Evolutionary conservation across 192 early-diverging fungal species (phyloP).

Genomic region (Backusella tuberculispora): DNA sequence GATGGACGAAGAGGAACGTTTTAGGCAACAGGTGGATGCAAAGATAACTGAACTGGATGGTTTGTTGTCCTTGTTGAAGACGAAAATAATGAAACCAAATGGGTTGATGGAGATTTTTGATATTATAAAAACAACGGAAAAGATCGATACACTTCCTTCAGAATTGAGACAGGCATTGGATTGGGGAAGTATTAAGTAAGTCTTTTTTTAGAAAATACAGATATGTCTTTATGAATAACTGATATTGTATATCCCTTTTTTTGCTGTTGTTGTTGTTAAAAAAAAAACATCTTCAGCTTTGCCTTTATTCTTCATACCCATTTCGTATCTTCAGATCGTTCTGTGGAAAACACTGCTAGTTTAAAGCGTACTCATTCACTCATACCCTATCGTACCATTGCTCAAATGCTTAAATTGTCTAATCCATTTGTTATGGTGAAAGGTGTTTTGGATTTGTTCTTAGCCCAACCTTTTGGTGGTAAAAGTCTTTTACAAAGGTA

Average conservation of each 20-base stretch:
- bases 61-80: constrained; percentile 52
- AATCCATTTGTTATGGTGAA: constrained; percentile 62
- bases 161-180: constrained; percentile 51
- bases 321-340: constrained; percentile 56
- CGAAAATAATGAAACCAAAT: constrained; percentile 46
- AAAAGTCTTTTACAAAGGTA: constrained; percentile 58
- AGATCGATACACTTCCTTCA: constrained; percentile 46
- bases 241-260: too few species aligned
- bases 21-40: constrained; percentile 49
- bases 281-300: constrained; percentile 38
- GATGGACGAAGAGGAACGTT: constrained; percentile 45
- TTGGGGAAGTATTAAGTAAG: constrained; percentile 60
- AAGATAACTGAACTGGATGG: constrained; percentile 51
- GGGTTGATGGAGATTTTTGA: constrained; percentile 40
- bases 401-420: constrained; percentile 53
- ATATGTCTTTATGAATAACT: neutral
- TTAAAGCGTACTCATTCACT: constrained; percentile 57
- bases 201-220: neutral
- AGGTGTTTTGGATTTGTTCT: constrained; percentile 57
- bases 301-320: constrained; percentile 57
- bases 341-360: constrained; percentile 48
- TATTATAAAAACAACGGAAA: constrained; percentile 36
- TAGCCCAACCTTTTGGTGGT: constrained; percentile 62
- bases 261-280: neutral
- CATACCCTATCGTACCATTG: constrained; percentile 57